Base-by-base conservation (phyloP, 169 alveolate species). In the Condylostoma magnum region DNA sequence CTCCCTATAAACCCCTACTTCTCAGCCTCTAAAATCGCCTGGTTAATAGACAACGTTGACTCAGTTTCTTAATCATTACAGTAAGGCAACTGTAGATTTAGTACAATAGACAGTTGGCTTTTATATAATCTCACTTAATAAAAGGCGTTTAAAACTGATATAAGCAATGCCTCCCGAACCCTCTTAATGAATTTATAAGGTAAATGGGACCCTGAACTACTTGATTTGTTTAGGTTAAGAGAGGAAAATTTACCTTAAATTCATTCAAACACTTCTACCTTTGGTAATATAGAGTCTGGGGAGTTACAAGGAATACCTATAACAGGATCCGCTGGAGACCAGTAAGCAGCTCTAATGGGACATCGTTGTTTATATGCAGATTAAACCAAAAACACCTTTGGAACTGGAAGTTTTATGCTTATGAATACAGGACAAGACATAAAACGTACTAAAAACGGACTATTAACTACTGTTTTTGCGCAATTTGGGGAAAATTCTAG, bases 391-490 rank as follows among this genome's bases (percentile, higher is more conserved):
- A 90, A 91, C 68, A 96, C 99, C 0, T 89, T 89, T 63, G 99
- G 99, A n/a, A 94, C 97, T 37, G 99, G 99, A n/a, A 95, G 94
- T 27, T 96, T 96, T 68, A 83, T 96, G 43, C 73, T 96, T 46
- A 86, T 79, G 6, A 95, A 94, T 50, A 93, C 96, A n/a, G 98
- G 98, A 4, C 46, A 86, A n/a, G 77, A 83, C 36, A 82, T 87
- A 20, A 87, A 85, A 27, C 74, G 72, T 27, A 88, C 97, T 15
- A 81, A 89, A 1, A 82, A 92, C 33, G 97, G 98, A 0, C 80
- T 96, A 30, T 71, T 95, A 28, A 94, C 98, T 15, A 96, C 99
- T 4, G 95, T 96, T 0, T 90, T 95, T 52, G 95, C 93, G 68
- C 77, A 93, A 53, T 74, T 92, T 34, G 87, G 91, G 15, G 74